These are phyloP conservation scores for Rhizophagus sp. DNA, from an alignment of 192 early-diverging fungal genomes.

Conservation along the genomic window DNA sequence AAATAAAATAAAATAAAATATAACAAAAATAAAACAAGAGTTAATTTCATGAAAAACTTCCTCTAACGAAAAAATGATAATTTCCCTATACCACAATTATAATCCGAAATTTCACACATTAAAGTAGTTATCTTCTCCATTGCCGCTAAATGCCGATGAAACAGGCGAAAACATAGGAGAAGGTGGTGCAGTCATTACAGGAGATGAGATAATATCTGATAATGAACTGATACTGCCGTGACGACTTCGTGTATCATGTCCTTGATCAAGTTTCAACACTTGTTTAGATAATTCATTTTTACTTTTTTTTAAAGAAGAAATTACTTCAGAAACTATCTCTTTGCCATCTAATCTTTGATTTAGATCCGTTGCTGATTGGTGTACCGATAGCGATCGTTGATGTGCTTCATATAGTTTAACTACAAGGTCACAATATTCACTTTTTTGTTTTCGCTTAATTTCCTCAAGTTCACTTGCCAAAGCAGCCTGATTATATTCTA, in stretches of 20 bases:
- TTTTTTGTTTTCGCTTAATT: slow-evolving; percentile 45
- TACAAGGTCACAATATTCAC: slow-evolving; percentile 61
- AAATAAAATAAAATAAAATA: background rate
- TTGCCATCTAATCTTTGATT: slow-evolving; percentile 46
- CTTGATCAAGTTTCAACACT: background rate
- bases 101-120: slow-evolving; percentile 2
- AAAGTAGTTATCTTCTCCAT: slow-evolving; percentile 22
- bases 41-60: background rate
- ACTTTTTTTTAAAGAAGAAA: slow-evolving; percentile 36
- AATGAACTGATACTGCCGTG: slow-evolving; percentile 26
- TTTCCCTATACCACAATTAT: slow-evolving; percentile 4
- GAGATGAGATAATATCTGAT: slow-evolving; percentile 14
- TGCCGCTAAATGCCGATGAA: background rate
- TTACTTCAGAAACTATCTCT: slow-evolving; percentile 51
- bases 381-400: background rate
- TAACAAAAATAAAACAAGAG: background rate
- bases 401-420: slow-evolving; percentile 43
- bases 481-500: slow-evolving; percentile 52
- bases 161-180: slow-evolving; percentile 5
- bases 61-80: background rate
- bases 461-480: slow-evolving; percentile 55
- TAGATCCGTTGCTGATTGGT: background rate
- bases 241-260: background rate
- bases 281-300: slow-evolving; percentile 20
- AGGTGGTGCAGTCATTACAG: slow-evolving; percentile 7